A percentile compares a stretch with the other conserved stretches of the same genome.
phyloP scores from a whole-genome alignment of 1,284 basidiomycete species.

The Lentinus polychrous region DNA sequence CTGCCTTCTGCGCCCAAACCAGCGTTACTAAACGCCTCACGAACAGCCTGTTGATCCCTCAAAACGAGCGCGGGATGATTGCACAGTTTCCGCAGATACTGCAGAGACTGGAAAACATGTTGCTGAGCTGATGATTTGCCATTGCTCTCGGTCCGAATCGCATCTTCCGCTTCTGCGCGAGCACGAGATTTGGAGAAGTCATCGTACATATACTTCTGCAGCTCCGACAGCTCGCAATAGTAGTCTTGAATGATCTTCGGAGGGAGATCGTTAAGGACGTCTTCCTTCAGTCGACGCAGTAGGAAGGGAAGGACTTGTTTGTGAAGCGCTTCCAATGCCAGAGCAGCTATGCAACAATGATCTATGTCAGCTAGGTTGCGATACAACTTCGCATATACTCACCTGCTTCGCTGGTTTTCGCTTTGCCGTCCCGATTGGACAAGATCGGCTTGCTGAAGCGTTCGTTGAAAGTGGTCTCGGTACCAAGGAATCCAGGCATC shows the following conservation, averaged over 20 bases:
- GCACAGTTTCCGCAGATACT: constrained; percentile 96
- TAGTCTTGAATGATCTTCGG: constrained; percentile 99
- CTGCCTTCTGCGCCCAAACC: constrained; percentile 32
- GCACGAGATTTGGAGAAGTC: constrained; percentile 85
- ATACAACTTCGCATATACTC: constrained; percentile 23
- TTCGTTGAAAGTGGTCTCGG: constrained; percentile 93
- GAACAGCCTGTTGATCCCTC: constrained; percentile 61
- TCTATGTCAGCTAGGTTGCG: constrained; percentile 8
- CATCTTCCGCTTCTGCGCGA: constrained; percentile 56
- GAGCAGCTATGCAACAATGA: constrained; percentile 53
- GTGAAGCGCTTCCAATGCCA: constrained; percentile 93
- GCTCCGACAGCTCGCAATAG: constrained; percentile 93
- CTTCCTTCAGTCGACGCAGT: constrained; percentile 93
- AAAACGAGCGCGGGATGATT: constrained; percentile 93
- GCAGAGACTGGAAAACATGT: constrained; percentile 94
- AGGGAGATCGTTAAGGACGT: constrained; percentile 92
- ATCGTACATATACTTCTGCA: constrained; percentile 93
- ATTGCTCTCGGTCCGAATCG: constrained; percentile 40
- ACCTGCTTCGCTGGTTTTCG: constrained; percentile 93
- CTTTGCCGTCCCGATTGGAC: constrained; percentile 92
- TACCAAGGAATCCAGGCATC: constrained; percentile 98
- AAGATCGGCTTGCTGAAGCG: constrained; percentile 95
- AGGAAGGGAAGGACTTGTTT: constrained; percentile 99
- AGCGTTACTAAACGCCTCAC: constrained; percentile 56
- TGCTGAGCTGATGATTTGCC: constrained; percentile 50